phyloP scores from a whole-genome alignment of 768 basidiomycete genomes.

The Termitomyces sp. region DNA sequence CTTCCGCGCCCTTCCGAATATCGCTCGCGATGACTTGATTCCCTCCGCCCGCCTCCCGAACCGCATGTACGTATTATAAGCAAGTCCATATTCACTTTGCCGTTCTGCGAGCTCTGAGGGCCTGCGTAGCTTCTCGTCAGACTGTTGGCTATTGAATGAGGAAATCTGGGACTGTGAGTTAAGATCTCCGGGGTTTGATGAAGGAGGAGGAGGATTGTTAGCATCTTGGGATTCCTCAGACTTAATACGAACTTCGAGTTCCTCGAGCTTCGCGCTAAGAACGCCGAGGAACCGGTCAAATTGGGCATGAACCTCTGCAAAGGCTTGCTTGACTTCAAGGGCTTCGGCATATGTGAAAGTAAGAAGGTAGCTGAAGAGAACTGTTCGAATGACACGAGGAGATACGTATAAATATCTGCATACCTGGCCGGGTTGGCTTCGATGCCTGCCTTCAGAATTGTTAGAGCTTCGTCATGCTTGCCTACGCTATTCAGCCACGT shows the following conservation, averaged over 20 bases:
- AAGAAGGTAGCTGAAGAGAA: constrained; percentile 65
- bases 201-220: neutral
- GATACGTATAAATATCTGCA: constrained; percentile 6
- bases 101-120: constrained; percentile 51
- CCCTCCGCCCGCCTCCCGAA: constrained; percentile 88
- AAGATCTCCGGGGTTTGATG: constrained; percentile 8
- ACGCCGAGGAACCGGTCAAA: constrained; percentile 70
- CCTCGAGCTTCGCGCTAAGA: constrained; percentile 50
- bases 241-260: constrained; percentile 36
- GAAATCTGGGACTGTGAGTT: neutral
- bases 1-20: constrained; percentile 82
- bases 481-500: constrained; percentile 72
- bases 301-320: constrained; percentile 60
- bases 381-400: constrained; percentile 49
- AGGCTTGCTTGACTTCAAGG: constrained; percentile 49
- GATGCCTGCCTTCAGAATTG: constrained; percentile 78
- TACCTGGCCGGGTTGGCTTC: constrained; percentile 84
- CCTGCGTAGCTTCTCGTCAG: constrained; percentile 50
- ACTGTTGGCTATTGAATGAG: constrained; percentile 29
- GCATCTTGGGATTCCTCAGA: constrained; percentile 23
- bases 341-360: constrained; percentile 87
- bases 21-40: constrained; percentile 65
- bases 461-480: constrained; percentile 75
- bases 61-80: constrained; percentile 89
- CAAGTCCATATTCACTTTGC: constrained; percentile 69